Evolutionary conservation across 2,329 filamentous ascomycete species (phyloP).

Genomic region (Paracorniculantispora psalliotae): DNA sequence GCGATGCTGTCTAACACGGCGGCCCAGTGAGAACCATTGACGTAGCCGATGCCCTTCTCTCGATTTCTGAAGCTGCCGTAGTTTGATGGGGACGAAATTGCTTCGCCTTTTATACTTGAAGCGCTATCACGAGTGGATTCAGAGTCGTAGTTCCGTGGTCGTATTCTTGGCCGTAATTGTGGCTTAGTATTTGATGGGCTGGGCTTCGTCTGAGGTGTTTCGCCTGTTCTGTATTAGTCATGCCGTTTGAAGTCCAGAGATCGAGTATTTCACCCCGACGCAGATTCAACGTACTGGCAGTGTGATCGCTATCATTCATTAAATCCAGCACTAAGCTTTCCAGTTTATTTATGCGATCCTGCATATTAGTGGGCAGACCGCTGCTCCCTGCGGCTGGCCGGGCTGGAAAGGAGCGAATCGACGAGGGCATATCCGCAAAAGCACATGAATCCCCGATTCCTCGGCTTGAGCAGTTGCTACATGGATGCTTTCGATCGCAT

Average conservation of each 20-base stretch:
- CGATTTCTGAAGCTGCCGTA: conserved; percentile 26
- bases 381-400: not conserved
- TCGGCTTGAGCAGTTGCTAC: conserved; percentile 19
- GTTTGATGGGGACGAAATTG: conserved; percentile 19
- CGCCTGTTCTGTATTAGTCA: not conserved
- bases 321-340: conserved; percentile 27
- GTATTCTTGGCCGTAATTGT: too few species aligned
- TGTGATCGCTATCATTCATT: too few species aligned
- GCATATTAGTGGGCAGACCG: not conserved
- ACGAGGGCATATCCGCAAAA: conserved; percentile 15
- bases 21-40: conserved; percentile 34
- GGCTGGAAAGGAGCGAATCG: not conserved
- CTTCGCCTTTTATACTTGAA: not conserved
- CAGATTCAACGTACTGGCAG: too few species aligned
- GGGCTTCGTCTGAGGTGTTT: not conserved
- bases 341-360: conserved; percentile 23
- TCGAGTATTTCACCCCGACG: too few species aligned
- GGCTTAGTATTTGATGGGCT: not conserved
- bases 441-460: conserved; percentile 17
- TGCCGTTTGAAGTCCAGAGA: not conserved
- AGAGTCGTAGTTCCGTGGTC: too few species aligned
- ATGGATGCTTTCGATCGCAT: conserved; percentile 24
- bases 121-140: too few species aligned
- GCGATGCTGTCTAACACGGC: conserved; percentile 36
- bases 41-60: conserved; percentile 26